phyloP scores from a whole-genome alignment of 164 flowering plant species.

The Buxus sempervirens region DNA sequence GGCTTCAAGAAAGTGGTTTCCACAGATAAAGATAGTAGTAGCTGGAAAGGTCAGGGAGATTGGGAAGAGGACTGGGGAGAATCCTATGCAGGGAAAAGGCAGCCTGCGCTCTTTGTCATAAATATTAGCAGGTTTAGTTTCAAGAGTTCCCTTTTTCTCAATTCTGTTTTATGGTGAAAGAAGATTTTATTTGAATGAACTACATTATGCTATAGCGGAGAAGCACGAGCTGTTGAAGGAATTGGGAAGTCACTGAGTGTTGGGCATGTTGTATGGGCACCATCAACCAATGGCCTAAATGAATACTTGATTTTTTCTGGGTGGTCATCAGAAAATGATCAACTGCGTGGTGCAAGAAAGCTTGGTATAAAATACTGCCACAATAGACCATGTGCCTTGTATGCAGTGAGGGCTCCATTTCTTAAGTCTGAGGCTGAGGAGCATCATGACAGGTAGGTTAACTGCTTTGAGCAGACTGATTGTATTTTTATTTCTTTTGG shows the following conservation, averaged over 20 bases:
- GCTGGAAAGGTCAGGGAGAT: constrained; percentile 95
- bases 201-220: constrained; percentile 57
- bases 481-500: neutral
- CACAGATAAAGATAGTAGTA: constrained; percentile 59
- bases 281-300: constrained; percentile 33
- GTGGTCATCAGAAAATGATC: constrained; percentile 54
- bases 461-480: neutral
- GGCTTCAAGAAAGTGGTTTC: constrained; percentile 66
- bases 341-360: constrained; percentile 46
- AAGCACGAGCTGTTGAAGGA: constrained; percentile 60
- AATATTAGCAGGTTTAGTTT: constrained; percentile 49
- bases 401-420: constrained; percentile 59
- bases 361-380: constrained; percentile 92
- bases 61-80: constrained; percentile 98
- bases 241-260: constrained; percentile 65
- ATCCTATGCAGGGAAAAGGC: constrained; percentile 82
- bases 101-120: constrained; percentile 82
- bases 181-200: no score
- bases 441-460: constrained; percentile 38
- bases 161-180: neutral
- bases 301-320: constrained; percentile 87
- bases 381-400: constrained; percentile 87
- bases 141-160: neutral
- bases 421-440: constrained; percentile 28
- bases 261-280: constrained; percentile 98